Evolutionary conservation across 1,284 basidiomycete species (phyloP).

Genomic region (Marasmius oreades): DNA sequence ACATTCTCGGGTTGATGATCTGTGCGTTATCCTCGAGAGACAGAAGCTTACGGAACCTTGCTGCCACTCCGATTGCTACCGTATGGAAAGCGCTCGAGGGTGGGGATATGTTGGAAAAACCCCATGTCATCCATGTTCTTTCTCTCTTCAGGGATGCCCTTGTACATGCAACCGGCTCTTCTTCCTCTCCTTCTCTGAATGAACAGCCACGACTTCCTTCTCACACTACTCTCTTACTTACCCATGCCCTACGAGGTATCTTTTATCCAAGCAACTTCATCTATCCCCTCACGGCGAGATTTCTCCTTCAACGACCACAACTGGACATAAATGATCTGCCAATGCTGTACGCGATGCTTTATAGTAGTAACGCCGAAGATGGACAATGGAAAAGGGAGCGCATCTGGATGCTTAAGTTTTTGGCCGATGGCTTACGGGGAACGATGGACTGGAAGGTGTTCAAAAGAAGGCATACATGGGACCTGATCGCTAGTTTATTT

Average conservation of each 20-base stretch:
- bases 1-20: slow-evolving; percentile 73
- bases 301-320: slow-evolving; percentile 79
- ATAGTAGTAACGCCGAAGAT: slow-evolving; percentile 64
- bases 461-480: slow-evolving; percentile 83
- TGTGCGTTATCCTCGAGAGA: slow-evolving; percentile 73
- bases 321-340: slow-evolving; percentile 80
- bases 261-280: slow-evolving; percentile 80
- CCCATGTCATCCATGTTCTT: slow-evolving; percentile 76
- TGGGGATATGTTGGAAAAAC: slow-evolving; percentile 77
- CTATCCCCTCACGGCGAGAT: slow-evolving; percentile 77
- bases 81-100: slow-evolving; percentile 59
- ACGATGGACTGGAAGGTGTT: slow-evolving; percentile 80
- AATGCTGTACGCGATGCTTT: slow-evolving; percentile 83
- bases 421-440: slow-evolving; percentile 76
- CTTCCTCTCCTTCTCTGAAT: slow-evolving; percentile 16
- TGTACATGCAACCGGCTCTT: slow-evolving; percentile 24
- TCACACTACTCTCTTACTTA: slow-evolving; percentile 76
- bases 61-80: slow-evolving; percentile 48
- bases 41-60: slow-evolving; percentile 52
- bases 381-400: slow-evolving; percentile 74
- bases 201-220: slow-evolving; percentile 57
- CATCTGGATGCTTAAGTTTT: slow-evolving; percentile 82
- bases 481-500: slow-evolving; percentile 79
- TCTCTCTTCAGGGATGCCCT: slow-evolving; percentile 65
- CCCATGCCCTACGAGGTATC: slow-evolving; percentile 74